A percentile compares a stretch with the other conserved stretches of the same genome.
These are phyloP conservation scores for Nitzschia putrida DNA, from an alignment of 108 stramenopile species.

Conservation along the genomic window DNA sequence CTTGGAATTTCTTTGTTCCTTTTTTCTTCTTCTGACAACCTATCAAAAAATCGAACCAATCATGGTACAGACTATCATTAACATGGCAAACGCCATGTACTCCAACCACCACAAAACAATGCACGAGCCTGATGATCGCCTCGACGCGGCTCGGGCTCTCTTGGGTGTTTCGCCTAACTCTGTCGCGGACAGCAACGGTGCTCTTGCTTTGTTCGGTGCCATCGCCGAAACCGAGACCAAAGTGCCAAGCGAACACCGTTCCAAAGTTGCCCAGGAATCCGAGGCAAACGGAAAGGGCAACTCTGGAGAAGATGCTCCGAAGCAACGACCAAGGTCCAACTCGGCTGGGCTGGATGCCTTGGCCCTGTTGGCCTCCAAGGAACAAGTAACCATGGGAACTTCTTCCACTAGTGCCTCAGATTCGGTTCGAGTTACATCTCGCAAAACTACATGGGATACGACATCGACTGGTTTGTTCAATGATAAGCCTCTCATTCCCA, in stretches of 20 bases:
- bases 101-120: constrained; percentile 9
- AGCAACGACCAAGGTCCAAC: constrained; percentile 16
- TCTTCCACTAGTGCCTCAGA: constrained; percentile 5
- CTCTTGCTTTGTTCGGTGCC: constrained; percentile 6
- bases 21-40: neutral
- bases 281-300: neutral
- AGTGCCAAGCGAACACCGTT: neutral
- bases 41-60: neutral
- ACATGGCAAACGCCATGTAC: constrained; percentile 33
- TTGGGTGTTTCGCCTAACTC: constrained; percentile 43
- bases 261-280: neutral
- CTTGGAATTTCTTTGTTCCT: no score
- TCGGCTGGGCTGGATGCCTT: constrained; percentile 54
- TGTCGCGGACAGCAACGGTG: constrained; percentile 18
- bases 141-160: constrained; percentile 49
- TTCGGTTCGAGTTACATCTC: neutral
- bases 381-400: constrained; percentile 22
- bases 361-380: constrained; percentile 48
- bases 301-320: neutral
- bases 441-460: neutral
- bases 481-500: constrained; percentile 3
- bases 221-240: neutral
- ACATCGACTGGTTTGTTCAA: constrained; percentile 1
- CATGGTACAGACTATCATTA: constrained; percentile 34
- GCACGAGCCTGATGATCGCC: constrained; percentile 27